Percentiles rank a stretch among this genome's conserved stretches.
phyloP scores from a whole-genome alignment of 2,329 filamentous ascomycete species.

The Paraphoma chrysanthemicola region DNA sequence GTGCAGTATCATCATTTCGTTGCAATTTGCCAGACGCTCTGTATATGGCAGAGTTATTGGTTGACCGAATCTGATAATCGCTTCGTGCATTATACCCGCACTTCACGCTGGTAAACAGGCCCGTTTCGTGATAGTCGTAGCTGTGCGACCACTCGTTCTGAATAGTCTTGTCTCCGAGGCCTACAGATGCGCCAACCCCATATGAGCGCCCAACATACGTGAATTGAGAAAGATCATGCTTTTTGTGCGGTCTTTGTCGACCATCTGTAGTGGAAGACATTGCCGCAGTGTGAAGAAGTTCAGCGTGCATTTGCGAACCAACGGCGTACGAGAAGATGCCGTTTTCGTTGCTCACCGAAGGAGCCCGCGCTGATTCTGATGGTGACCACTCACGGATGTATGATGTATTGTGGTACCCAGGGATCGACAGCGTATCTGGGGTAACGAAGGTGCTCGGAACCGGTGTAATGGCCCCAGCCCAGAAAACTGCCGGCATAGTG shows the following conservation, averaged over 20 bases:
- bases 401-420: neutral
- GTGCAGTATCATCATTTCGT: neutral
- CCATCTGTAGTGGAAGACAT: neutral
- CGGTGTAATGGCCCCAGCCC: neutral
- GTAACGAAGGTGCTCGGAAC: neutral
- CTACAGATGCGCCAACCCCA: neutral
- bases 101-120: neutral
- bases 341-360: neutral
- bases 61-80: neutral
- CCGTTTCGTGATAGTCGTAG: neutral
- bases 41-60: neutral
- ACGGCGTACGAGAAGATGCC: neutral
- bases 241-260: neutral
- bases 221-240: neutral
- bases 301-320: neutral
- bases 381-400: neutral
- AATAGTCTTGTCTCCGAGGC: neutral
- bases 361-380: neutral
- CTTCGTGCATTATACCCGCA: neutral
- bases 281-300: neutral
- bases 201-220: neutral
- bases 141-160: neutral
- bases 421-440: neutral
- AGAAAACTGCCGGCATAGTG: neutral
- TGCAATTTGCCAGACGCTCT: neutral